Base-by-base conservation (phyloP, 2,329 filamentous ascomycete genomes). In the Ophiosphaerella korrae region DNA sequence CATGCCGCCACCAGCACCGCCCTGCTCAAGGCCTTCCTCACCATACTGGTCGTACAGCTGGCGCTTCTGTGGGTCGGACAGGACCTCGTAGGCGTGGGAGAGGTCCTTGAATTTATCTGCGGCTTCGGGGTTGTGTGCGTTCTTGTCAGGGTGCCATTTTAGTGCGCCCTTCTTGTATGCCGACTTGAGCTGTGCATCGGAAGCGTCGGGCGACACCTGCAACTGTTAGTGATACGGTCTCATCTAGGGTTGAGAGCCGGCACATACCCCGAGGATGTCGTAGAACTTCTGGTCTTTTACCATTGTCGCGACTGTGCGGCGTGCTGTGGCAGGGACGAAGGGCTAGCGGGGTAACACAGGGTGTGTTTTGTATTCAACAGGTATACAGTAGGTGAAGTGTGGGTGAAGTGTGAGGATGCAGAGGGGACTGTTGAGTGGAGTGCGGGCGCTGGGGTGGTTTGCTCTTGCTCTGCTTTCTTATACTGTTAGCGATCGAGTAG, bases 41-140 rank as follows among this genome's bases (percentile, higher is more conserved):
- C 94, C 94, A 87, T 95, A 96, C 77, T 97, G 91, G 71, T 99
- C 94, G 77, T 99, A 99, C 56, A 97, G 74, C 66, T 86, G 78
- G 72, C 94, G 90, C 83, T 97, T 97, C 76, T 97, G 89, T 34
- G 89, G 75, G 73, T 99, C 94, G 65, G 89, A 94, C 14, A 99
- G 87, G 62, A 95, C 84, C 81, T 99, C 94, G 78, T 97, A 99
- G 55, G 94, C 94, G 72, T 93, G 88, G 60, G 92, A 96, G 55
- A 97, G 84, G 69, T 97, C 92, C 82, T 99, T 97, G 87, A 99
- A 99, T 78, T 97, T 99, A 55, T 96, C 92, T 66, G 93, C 92
- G 44, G 94, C 92, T 23, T 87, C 89, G 35, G 92, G 92, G 80
- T 96, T 95, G 80, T 94, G 86, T 60, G 88, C 86, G 77, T 99